Evolutionary conservation across 2,329 filamentous ascomycete species (phyloP).

Genomic region (Septoria linicola): DNA sequence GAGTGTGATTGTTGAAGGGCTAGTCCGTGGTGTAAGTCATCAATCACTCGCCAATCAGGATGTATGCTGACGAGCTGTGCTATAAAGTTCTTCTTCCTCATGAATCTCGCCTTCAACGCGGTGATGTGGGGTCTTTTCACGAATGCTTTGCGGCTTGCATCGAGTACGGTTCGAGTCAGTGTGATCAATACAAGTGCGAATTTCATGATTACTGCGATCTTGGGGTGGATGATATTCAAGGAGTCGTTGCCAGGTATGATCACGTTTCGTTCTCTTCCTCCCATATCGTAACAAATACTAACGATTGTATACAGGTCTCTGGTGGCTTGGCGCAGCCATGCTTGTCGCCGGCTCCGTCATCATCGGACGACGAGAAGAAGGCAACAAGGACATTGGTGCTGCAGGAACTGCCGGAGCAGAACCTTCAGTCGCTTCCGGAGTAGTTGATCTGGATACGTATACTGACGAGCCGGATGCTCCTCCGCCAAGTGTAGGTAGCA

Average conservation of each 20-base stretch:
- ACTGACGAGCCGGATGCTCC: conserved; percentile 37
- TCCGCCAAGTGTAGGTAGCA: conserved; percentile 21
- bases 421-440: conserved; percentile 16
- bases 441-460: conserved; percentile 22
- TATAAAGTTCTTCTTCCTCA: conserved; percentile 66
- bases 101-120: conserved; percentile 74
- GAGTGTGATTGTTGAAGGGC: conserved; percentile 51
- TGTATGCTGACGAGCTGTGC: not conserved
- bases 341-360: conserved; percentile 76
- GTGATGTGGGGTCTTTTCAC: conserved; percentile 87
- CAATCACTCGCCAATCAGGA: not conserved
- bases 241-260: conserved; percentile 61
- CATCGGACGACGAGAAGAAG: conserved; percentile 68
- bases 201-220: conserved; percentile 73
- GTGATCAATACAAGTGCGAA: conserved; percentile 82
- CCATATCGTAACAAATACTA: not conserved
- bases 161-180: conserved; percentile 74
- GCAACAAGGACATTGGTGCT: conserved; percentile 32
- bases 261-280: not conserved
- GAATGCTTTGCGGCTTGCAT: conserved; percentile 68
- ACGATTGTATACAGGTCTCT: too few species aligned
- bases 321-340: conserved; percentile 72
- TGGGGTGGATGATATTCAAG: conserved; percentile 69
- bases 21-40: conserved; percentile 52
- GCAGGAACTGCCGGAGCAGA: conserved; percentile 26